phyloP scores from a whole-genome alignment of 495 filamentous ascomycete species.

The Aspergillus funiculosus region DNA sequence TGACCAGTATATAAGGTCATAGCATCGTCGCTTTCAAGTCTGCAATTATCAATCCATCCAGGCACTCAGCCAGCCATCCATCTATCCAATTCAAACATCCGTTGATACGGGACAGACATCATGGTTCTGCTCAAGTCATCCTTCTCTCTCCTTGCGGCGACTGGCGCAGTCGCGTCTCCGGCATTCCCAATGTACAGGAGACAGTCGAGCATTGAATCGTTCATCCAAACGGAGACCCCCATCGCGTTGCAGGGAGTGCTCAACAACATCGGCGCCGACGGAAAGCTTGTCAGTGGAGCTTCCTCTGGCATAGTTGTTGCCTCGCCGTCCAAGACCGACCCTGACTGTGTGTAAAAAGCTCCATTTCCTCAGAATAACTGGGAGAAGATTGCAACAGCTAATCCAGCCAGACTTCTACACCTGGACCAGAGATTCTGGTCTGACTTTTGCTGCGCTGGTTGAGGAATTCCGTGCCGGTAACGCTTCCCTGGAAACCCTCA shows the following conservation, averaged over 20 bases:
- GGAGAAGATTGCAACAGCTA: background rate
- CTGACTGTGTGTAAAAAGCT: conserved; percentile 42
- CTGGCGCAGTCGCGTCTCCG: background rate
- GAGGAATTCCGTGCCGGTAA: conserved; percentile 46
- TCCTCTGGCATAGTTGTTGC: conserved; percentile 49
- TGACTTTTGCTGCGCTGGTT: conserved; percentile 50
- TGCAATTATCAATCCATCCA: background rate
- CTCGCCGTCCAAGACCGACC: conserved; percentile 48
- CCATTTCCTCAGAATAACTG: background rate
- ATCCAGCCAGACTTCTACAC: conserved; percentile 50
- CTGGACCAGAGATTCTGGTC: conserved; percentile 56
- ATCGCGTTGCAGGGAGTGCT: conserved; percentile 49
- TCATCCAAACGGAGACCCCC: conserved; percentile 50
- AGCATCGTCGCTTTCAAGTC: background rate
- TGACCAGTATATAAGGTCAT: background rate
- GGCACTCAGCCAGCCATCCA: background rate
- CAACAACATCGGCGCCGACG: conserved; percentile 54
- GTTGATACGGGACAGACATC: too few relatives aligned
- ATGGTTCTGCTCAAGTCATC: background rate
- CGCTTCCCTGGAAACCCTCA: conserved; percentile 36
- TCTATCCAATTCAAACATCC: too few relatives aligned
- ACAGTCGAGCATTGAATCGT: conserved; percentile 22
- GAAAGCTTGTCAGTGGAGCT: conserved; percentile 39
- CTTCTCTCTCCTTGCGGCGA: background rate
- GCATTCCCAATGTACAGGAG: background rate